phyloP scores from a whole-genome alignment of 306 rosid genomes.

The Prunus campanulata region DNA sequence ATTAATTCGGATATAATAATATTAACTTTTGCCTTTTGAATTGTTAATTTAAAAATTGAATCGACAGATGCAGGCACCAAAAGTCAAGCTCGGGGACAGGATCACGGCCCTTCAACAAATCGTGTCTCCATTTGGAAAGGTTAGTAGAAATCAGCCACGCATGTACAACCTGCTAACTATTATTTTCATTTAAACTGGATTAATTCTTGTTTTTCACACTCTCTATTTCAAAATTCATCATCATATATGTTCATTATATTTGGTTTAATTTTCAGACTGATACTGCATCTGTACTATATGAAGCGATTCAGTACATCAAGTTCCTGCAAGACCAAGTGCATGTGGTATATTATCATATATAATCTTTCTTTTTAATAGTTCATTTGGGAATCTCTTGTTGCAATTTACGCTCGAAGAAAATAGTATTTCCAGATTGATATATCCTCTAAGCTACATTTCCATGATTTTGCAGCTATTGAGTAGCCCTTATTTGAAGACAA shows the following conservation, averaged over 20 bases:
- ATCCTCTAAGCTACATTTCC: background rate
- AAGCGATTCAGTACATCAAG: slow-evolving; percentile 86
- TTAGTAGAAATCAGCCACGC: slow-evolving; percentile 18
- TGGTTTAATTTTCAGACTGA: slow-evolving; percentile 64
- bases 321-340: slow-evolving; percentile 89
- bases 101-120: slow-evolving; percentile 95
- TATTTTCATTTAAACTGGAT: background rate
- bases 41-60: background rate
- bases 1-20: background rate
- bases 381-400: background rate
- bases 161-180: slow-evolving; percentile 16
- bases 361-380: background rate
- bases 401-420: no score
- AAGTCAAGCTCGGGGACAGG: slow-evolving; percentile 85
- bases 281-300: slow-evolving; percentile 89
- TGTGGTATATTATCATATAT: slow-evolving; percentile 27
- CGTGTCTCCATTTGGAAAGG: slow-evolving; percentile 99
- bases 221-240: background rate
- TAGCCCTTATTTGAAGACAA: slow-evolving; percentile 76
- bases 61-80: slow-evolving; percentile 73
- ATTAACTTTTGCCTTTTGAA: background rate
- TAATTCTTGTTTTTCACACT: background rate
- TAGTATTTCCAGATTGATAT: no score
- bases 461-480: slow-evolving; percentile 57
- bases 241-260: background rate